Conservation (phyloP, 2,329 filamentous ascomycete species). For the Diaporthe sp. region DNA sequence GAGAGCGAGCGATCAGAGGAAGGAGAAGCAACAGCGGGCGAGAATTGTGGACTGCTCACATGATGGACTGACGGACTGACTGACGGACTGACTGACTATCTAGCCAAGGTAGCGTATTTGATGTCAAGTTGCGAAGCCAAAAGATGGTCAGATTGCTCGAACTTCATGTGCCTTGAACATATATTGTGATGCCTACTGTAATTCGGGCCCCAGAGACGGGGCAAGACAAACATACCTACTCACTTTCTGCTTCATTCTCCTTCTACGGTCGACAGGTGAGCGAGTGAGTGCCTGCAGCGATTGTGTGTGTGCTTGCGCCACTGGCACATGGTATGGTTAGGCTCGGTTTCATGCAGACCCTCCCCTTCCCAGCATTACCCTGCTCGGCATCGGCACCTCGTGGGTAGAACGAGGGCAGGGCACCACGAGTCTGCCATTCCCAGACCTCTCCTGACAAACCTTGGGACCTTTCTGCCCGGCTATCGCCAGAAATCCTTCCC, state of each 20-base stretch:
- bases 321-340: slow-evolving; percentile 30
- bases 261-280: neutral
- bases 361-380: slow-evolving; percentile 23
- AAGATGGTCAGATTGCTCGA: neutral
- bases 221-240: neutral
- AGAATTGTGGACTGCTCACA: neutral
- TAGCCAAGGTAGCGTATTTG: neutral
- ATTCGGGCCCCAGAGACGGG: neutral
- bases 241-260: neutral
- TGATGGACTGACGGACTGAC: neutral
- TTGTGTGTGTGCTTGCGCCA: slow-evolving; percentile 3
- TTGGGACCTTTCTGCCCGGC: slow-evolving; percentile 13
- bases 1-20: neutral
- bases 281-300: neutral
- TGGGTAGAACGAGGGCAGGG: slow-evolving; percentile 1
- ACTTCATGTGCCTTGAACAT: neutral
- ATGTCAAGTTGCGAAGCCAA: neutral
- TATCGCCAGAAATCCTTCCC: slow-evolving; percentile 17
- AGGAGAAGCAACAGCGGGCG: neutral
- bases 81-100: neutral
- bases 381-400: slow-evolving; percentile 18
- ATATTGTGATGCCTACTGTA: too few species aligned
- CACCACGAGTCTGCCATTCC: slow-evolving; percentile 1
- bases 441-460: slow-evolving; percentile 22
- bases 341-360: slow-evolving; percentile 15